These are phyloP conservation scores for Globisporangium polare DNA, from an alignment of 352 stramenopile species.

Conservation along the genomic window DNA sequence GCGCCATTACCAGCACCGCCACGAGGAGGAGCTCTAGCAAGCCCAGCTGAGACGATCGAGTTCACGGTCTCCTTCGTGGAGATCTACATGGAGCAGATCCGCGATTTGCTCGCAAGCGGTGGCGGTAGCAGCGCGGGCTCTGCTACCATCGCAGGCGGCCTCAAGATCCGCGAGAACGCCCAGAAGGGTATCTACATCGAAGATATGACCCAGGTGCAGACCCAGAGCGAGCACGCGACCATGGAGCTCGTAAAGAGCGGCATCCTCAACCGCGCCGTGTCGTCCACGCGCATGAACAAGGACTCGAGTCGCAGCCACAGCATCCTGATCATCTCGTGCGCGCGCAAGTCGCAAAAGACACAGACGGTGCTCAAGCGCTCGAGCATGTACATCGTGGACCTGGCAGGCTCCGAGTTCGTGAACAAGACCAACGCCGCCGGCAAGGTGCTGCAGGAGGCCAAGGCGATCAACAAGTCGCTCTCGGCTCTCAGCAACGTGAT, in stretches of 20 bases:
- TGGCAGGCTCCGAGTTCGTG: conserved; percentile 82
- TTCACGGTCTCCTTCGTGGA: conserved; percentile 76
- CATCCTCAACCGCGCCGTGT: conserved; percentile 58
- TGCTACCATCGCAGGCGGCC: conserved; percentile 22
- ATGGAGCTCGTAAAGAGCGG: conserved; percentile 61
- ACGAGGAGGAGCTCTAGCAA: too few relatives aligned
- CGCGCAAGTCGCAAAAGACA: conserved; percentile 20
- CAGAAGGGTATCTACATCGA: conserved; percentile 73
- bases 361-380: conserved; percentile 32
- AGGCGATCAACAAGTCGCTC: conserved; percentile 85
- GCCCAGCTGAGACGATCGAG: conserved; percentile 28
- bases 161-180: conserved; percentile 74
- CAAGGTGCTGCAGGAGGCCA: conserved; percentile 78
- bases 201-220: conserved; percentile 52
- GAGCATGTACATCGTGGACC: conserved; percentile 82
- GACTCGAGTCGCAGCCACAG: conserved; percentile 77
- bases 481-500: conserved; percentile 85
- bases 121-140: conserved; percentile 6
- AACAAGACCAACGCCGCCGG: conserved; percentile 81
- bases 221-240: conserved; percentile 37
- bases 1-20: too few relatives aligned
- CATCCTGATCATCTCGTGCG: conserved; percentile 61
- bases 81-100: conserved; percentile 89
- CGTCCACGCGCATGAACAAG: conserved; percentile 90
- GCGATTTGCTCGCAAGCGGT: conserved; percentile 45